phyloP scores from a whole-genome alignment of 176 grass and related monocot species.

The Pontederia paniculata region DNA sequence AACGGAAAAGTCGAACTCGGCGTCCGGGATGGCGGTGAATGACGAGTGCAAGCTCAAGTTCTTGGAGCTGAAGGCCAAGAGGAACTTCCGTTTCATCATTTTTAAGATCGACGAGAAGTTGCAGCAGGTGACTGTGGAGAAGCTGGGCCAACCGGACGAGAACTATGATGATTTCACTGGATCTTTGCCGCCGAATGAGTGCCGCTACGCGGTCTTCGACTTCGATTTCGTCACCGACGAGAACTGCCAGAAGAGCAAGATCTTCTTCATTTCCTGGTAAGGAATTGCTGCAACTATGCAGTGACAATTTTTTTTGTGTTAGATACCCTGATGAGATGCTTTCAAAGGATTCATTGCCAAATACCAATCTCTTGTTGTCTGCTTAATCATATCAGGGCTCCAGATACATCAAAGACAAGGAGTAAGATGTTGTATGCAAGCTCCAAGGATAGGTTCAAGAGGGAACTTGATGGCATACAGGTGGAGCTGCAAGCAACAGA shows the following conservation, averaged over 20 bases:
- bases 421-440: slow-evolving; percentile 23
- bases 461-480: slow-evolving; percentile 23
- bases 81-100: slow-evolving; percentile 12
- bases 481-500: slow-evolving; percentile 24
- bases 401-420: slow-evolving; percentile 10
- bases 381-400: background rate
- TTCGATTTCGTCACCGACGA: slow-evolving; percentile 19
- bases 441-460: slow-evolving; percentile 25
- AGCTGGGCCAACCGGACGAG: slow-evolving; percentile 17
- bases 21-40: slow-evolving; percentile 19
- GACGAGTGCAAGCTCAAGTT: slow-evolving; percentile 18
- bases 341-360: too few species aligned
- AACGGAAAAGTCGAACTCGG: slow-evolving; percentile 2
- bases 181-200: slow-evolving; percentile 1
- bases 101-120: slow-evolving; percentile 21
- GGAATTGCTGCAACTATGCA: background rate
- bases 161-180: slow-evolving; percentile 14
- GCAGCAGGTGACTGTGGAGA: slow-evolving; percentile 14
- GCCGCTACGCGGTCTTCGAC: slow-evolving; percentile 18
- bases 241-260: slow-evolving; percentile 31
- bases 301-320: too few species aligned
- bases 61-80: slow-evolving; percentile 22
- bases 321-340: too few species aligned
- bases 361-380: too few species aligned
- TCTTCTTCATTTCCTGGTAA: slow-evolving; percentile 27